These are phyloP conservation scores for Posidonia australis DNA, from an alignment of 106 monocot species.

Conservation along the genomic window DNA sequence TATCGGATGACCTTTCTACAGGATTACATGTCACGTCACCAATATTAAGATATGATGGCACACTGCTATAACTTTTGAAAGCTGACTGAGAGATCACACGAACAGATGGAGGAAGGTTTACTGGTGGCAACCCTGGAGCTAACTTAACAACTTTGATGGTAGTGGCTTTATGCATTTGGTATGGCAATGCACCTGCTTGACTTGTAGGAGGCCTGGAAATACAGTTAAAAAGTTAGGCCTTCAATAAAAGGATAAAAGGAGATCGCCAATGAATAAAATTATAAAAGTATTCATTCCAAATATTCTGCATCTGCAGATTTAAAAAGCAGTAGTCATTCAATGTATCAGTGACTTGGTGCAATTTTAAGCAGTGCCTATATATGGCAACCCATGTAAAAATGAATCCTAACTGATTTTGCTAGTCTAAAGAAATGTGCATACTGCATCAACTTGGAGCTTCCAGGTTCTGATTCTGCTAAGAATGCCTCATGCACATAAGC, in stretches of 20 bases:
- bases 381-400: too few species aligned
- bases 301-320: neutral
- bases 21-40: conserved; percentile 6
- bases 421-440: conserved; percentile 16
- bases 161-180: conserved; percentile 24
- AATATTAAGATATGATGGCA: conserved; percentile 13
- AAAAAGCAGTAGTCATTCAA: neutral
- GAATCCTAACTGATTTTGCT: neutral
- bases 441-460: conserved; percentile 15
- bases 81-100: conserved; percentile 74
- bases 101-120: conserved; percentile 83
- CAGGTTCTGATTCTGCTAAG: conserved; percentile 46
- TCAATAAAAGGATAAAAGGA: neutral
- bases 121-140: conserved; percentile 88
- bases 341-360: too few species aligned
- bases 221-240: conserved; percentile 2
- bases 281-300: neutral
- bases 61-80: conserved; percentile 29
- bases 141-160: conserved; percentile 59
- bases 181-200: conserved; percentile 15
- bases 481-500: conserved; percentile 95
- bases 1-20: conserved; percentile 10
- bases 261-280: neutral
- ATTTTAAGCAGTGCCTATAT: too few species aligned
- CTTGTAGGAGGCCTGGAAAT: conserved; percentile 17